Evolutionary conservation across 2,329 filamentous ascomycete species (phyloP).

Genomic region (Zasmidium citrigriseum): DNA sequence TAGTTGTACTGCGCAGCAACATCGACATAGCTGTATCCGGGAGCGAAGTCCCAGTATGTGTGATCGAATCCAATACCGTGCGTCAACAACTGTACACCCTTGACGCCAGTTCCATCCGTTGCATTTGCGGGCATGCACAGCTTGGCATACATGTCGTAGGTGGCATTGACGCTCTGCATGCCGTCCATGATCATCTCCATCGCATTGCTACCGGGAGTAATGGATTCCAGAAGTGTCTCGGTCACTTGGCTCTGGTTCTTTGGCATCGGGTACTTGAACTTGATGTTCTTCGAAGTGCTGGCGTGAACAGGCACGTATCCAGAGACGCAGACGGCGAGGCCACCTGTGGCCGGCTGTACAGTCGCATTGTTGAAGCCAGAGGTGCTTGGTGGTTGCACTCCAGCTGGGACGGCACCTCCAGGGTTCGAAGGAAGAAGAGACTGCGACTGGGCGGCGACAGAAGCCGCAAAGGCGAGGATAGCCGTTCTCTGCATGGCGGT

Average conservation of each 20-base stretch:
- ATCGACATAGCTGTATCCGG: slow-evolving; percentile 44
- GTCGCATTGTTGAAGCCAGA: slow-evolving; percentile 20
- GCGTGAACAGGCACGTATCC: slow-evolving; percentile 30
- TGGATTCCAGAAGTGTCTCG: slow-evolving; percentile 23
- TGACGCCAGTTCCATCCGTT: slow-evolving; percentile 30
- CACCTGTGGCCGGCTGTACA: slow-evolving; percentile 27
- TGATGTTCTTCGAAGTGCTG: slow-evolving; percentile 27
- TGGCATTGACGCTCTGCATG: slow-evolving; percentile 17
- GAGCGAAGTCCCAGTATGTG: slow-evolving; percentile 38
- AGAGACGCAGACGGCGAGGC: slow-evolving; percentile 31
- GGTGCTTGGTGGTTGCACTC: slow-evolving; percentile 13
- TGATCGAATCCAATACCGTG: slow-evolving; percentile 44
- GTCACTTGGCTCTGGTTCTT: slow-evolving; percentile 31
- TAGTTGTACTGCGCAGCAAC: slow-evolving; percentile 41
- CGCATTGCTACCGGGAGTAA: slow-evolving; percentile 9
- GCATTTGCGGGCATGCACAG: slow-evolving; percentile 15
- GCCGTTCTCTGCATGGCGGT: background rate
- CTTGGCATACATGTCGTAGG: slow-evolving; percentile 15
- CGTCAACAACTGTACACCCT: slow-evolving; percentile 43
- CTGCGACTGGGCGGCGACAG: slow-evolving; percentile 11
- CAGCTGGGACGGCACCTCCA: slow-evolving; percentile 18
- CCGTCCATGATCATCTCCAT: slow-evolving; percentile 11
- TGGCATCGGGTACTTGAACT: slow-evolving; percentile 30
- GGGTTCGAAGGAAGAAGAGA: slow-evolving; percentile 17
- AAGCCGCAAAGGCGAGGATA: slow-evolving; percentile 11